A percentile compares a stretch with the other conserved stretches of the same genome.
These are phyloP conservation scores for Osmanthus fragrans DNA, from an alignment of 257 asterid genomes.

Conservation along the genomic window DNA sequence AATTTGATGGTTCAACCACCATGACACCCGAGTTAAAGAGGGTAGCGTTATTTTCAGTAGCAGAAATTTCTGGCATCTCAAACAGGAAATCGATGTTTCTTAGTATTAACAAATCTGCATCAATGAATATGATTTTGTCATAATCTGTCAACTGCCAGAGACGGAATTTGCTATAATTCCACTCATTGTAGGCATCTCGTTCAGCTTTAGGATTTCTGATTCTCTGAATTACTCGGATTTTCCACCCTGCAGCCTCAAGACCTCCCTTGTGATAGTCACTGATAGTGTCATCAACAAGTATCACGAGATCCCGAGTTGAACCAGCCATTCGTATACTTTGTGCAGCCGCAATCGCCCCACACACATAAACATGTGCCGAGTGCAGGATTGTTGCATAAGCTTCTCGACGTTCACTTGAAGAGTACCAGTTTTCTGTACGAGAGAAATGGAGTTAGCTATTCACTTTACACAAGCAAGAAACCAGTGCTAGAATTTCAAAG, in stretches of 20 bases:
- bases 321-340: slow-evolving; percentile 93
- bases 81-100: slow-evolving; percentile 85
- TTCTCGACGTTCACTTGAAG: slow-evolving; percentile 62
- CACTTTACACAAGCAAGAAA: background rate
- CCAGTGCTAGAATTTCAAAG: background rate
- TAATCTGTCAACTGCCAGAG: slow-evolving; percentile 95
- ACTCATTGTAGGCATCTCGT: slow-evolving; percentile 82
- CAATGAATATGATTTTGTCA: slow-evolving; percentile 84
- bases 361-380: slow-evolving; percentile 82
- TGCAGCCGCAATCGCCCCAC: slow-evolving; percentile 96
- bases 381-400: slow-evolving; percentile 92
- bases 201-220: slow-evolving; percentile 93
- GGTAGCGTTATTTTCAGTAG: slow-evolving; percentile 83
- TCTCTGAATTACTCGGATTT: slow-evolving; percentile 66
- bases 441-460: slow-evolving; percentile 9
- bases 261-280: slow-evolving; percentile 75
- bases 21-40: slow-evolving; percentile 90
- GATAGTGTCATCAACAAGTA: slow-evolving; percentile 78
- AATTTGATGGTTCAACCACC: slow-evolving; percentile 88
- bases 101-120: slow-evolving; percentile 71
- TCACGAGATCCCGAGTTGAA: slow-evolving; percentile 84
- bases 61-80: slow-evolving; percentile 87
- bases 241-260: slow-evolving; percentile 91
- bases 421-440: slow-evolving; percentile 60
- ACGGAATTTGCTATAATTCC: slow-evolving; percentile 92